Evolutionary conservation across 176 grass and related monocot genomes (phyloP).

Genomic region (Oryza brachyantha): DNA sequence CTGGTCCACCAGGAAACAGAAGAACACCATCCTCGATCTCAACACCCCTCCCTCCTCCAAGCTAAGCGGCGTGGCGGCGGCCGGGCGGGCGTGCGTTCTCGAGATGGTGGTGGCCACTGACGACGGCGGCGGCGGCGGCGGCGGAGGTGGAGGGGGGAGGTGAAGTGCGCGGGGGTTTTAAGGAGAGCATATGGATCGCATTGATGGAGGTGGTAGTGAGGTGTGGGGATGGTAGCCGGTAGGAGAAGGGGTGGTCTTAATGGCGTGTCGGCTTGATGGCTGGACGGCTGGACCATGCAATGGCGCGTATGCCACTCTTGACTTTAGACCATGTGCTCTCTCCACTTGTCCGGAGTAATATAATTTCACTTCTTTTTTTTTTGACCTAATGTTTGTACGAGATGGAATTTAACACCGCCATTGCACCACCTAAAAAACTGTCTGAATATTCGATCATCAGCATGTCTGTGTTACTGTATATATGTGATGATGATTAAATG

Average conservation of each 20-base stretch:
- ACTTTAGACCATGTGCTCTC: neutral
- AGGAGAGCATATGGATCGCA: neutral
- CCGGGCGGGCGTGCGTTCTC: too few relatives aligned
- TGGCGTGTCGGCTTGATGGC: neutral
- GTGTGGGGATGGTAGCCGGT: neutral
- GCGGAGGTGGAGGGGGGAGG: too few relatives aligned
- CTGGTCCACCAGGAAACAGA: slow-evolving; percentile 98
- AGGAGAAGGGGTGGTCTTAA: neutral
- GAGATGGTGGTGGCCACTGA: neutral
- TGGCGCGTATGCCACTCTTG: neutral
- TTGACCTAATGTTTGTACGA: neutral
- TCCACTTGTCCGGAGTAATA: neutral
- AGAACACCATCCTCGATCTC: slow-evolving; percentile 74
- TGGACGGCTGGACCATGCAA: neutral
- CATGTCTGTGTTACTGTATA: neutral
- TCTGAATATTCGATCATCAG: neutral
- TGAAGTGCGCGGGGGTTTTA: neutral
- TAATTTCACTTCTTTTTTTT: neutral
- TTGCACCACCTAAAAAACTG: neutral
- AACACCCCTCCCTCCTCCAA: too few relatives aligned
- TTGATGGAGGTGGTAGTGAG: neutral
- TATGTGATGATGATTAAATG: too few relatives aligned
- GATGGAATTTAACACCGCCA: neutral
- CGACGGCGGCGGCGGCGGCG: too few relatives aligned
- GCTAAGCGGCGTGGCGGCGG: too few relatives aligned